A percentile compares a stretch with the other conserved stretches of the same genome.
phyloP scores from a whole-genome alignment of 331 rosid genomes.

The Pyrus hybrid region DNA sequence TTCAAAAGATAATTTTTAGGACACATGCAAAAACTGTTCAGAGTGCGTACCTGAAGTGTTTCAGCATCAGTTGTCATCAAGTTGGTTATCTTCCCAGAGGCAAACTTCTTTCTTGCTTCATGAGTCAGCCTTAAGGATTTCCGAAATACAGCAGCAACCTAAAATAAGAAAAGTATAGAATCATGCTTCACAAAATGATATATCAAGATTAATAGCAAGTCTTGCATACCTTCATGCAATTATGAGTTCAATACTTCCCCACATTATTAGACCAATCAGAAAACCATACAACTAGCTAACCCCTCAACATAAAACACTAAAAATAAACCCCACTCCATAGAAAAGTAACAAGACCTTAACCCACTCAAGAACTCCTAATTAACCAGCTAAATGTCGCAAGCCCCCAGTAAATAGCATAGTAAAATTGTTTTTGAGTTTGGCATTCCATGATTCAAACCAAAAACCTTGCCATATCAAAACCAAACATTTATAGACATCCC shows the following conservation, averaged over 20 bases:
- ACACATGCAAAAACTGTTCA: neutral
- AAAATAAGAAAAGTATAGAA: constrained; percentile 8
- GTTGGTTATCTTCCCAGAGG: constrained; percentile 92
- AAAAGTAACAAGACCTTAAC: neutral
- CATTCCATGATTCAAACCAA: neutral
- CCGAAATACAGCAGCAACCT: constrained; percentile 95
- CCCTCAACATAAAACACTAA: neutral
- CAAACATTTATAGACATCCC: neutral
- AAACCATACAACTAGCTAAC: neutral
- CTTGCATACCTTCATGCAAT: neutral
- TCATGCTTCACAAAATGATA: neutral
- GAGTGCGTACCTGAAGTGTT: constrained; percentile 64
- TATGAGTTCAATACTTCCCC: neutral
- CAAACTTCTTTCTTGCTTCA: constrained; percentile 90
- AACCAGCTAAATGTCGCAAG: neutral
- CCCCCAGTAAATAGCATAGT: neutral
- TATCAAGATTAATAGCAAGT: neutral
- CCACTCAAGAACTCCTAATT: neutral
- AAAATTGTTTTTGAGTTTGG: neutral
- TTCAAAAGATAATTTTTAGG: neutral
- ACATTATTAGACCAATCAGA: neutral
- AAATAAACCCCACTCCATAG: neutral
- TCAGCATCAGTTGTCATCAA: constrained; percentile 95
- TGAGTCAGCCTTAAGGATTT: constrained; percentile 93
- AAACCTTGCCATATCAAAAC: neutral